Conservation (phyloP, 768 basidiomycete genomes). For the Harrya chromipes region DNA sequence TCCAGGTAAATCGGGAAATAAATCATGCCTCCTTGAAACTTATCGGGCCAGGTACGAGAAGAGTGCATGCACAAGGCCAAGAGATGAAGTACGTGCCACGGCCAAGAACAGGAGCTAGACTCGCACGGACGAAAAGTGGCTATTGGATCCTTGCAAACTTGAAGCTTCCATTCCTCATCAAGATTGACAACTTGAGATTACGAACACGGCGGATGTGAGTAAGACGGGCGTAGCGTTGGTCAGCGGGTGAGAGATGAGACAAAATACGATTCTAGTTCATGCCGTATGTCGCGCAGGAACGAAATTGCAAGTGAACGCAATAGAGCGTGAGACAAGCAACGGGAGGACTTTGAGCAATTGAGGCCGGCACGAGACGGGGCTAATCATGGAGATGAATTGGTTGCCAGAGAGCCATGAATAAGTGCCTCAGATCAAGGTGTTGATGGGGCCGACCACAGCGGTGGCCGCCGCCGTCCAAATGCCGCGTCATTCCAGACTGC, state of each 20-base stretch:
- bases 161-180: conserved; percentile 5
- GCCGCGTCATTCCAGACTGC: not conserved
- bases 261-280: not conserved
- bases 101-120: not conserved
- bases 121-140: conserved; percentile 9
- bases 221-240: not conserved
- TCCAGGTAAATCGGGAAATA: no score
- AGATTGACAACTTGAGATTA: conserved; percentile 2
- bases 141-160: not conserved
- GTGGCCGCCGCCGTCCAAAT: not conserved
- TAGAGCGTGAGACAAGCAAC: not conserved
- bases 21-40: not conserved
- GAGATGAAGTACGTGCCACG: not conserved
- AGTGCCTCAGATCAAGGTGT: not conserved
- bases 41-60: not conserved
- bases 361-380: not conserved
- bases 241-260: conserved; percentile 1
- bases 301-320: not conserved
- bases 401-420: not conserved
- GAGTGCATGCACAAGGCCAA: conserved; percentile 3
- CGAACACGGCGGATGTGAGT: not conserved
- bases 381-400: conserved; percentile 6
- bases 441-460: no score
- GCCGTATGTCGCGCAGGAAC: not conserved
- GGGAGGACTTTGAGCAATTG: not conserved